Base-by-base conservation (phyloP, 306 rosid species). In the Heteromeles arbutifolia region DNA sequence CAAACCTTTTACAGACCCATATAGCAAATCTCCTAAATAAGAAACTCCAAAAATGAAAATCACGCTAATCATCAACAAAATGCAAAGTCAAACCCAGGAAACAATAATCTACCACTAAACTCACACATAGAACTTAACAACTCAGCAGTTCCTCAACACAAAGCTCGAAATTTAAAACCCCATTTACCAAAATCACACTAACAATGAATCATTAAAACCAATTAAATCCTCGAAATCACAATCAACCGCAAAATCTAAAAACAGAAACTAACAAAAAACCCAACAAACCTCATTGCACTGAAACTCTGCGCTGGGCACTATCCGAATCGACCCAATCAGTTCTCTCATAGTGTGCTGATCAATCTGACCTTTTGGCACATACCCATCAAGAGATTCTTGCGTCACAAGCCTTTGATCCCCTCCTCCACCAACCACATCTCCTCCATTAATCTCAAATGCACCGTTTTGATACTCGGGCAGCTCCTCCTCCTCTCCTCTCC, bases 401-500 rank as follows among this genome's bases (percentile, higher is more conserved):
- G 69, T 84, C 64, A 73, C 92, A 4, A 88, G 68, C 75, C 70
- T 68, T 15, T 26, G 75, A 72, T 62, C 87, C 29, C 25, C 67
- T 26, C 71, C 79, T 26, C 71, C 79, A 0, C 11, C 29, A 43
- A 77, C 32, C 58, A 59, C 72, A 11, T 76, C 86, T 25, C 97
- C 96, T 3, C 97, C 96, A 67, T 85, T 87, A 4, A 95, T 41
- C 87, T 90, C 85, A 79, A 95, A 84, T 43, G 97, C 95, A 12
- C 98, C 97, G 26, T 77, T 29, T 56, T 68, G 70, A 48, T 85
- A 94, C 59, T 58, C 41, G 4, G 98, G 98, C 17, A 95, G 25
- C 81, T 95, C 98, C 28, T 77, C 92, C 69, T 89, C 92, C 80
- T 95, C 98, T 11, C 4, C 13, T 72, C 98, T 79, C 21, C 98